A percentile compares a stretch with the other conserved stretches of the same genome.
These are phyloP conservation scores for Umbelopsis sp. DNA, from an alignment of 192 early-diverging fungal species.

Conservation along the genomic window DNA sequence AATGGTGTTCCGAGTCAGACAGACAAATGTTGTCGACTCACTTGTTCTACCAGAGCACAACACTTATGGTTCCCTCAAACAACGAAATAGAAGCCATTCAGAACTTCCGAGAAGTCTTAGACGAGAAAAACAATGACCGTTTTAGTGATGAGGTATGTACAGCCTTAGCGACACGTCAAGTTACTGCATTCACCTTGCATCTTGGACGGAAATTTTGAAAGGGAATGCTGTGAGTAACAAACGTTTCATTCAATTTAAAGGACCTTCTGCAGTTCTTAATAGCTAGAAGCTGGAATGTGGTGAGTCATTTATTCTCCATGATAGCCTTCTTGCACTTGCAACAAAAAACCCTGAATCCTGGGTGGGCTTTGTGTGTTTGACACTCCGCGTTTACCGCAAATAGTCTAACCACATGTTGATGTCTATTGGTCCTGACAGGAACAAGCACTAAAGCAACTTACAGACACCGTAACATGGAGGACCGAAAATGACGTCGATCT, in stretches of 20 bases:
- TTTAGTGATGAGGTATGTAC: not conserved
- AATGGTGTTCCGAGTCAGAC: not conserved
- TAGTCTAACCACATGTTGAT: slow-evolving; percentile 16
- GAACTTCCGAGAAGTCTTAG: not conserved
- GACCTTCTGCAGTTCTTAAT: slow-evolving; percentile 46
- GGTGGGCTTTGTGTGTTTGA: not conserved
- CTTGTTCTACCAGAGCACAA: not conserved
- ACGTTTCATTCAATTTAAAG: not conserved
- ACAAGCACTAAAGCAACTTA: slow-evolving; percentile 59
- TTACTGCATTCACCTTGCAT: not conserved
- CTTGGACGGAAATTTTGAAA: not conserved
- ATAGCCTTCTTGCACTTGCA: too few species aligned
- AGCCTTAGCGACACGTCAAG: not conserved
- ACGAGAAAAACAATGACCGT: not conserved
- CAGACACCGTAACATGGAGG: slow-evolving; percentile 65
- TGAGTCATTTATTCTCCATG: slow-evolving; percentile 40
- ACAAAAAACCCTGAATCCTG: not conserved
- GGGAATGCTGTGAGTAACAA: not conserved
- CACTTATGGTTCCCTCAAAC: not conserved
- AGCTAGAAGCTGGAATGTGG: slow-evolving; percentile 62
- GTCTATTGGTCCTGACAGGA: slow-evolving; percentile 42
- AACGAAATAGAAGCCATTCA: not conserved
- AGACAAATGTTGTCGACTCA: not conserved
- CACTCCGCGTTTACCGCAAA: not conserved
- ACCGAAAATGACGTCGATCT: slow-evolving; percentile 57